These are phyloP conservation scores for Rosellinia necatrix DNA, from an alignment of 2,329 filamentous ascomycete species.

Conservation along the genomic window DNA sequence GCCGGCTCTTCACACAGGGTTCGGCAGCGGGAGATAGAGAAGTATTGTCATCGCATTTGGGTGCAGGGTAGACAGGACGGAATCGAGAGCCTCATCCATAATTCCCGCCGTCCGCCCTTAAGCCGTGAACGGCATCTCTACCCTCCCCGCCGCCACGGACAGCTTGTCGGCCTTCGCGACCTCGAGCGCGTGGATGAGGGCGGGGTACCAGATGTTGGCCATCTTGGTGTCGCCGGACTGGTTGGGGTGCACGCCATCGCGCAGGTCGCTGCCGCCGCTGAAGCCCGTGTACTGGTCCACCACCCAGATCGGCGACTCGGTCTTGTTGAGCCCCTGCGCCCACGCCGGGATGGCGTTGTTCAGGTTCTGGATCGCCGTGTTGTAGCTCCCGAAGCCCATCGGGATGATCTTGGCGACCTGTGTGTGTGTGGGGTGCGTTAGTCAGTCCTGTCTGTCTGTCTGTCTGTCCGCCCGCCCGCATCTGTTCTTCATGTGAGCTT, in stretches of 20 bases:
- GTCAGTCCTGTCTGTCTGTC: no score
- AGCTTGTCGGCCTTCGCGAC: constrained; percentile 34
- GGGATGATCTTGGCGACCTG: constrained; percentile 50
- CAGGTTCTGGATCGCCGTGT: constrained; percentile 44
- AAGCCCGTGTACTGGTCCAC: constrained; percentile 49
- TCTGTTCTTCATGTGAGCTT: no score
- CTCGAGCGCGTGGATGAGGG: constrained; percentile 35
- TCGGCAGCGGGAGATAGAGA: no score
- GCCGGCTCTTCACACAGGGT: no score
- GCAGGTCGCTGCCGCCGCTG: constrained; percentile 38
- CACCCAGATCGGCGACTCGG: constrained; percentile 47
- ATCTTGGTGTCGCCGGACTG: constrained; percentile 48
- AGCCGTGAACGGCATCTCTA: constrained; percentile 33
- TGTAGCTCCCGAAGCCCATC: constrained; percentile 41
- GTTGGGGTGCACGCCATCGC: constrained; percentile 49
- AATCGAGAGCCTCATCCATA: background rate
- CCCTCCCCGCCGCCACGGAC: constrained; percentile 16
- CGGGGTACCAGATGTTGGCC: constrained; percentile 41
- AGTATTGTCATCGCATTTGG: background rate
- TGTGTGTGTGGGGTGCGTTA: no score
- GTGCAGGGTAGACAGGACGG: background rate
- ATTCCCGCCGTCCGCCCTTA: no score
- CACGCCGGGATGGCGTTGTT: constrained; percentile 46
- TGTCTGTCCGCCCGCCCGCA: no score
- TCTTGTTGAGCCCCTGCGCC: constrained; percentile 45